Evolutionary conservation across 2,329 filamentous ascomycete genomes (phyloP).

Genomic region (Fusarium brachygibbosum): DNA sequence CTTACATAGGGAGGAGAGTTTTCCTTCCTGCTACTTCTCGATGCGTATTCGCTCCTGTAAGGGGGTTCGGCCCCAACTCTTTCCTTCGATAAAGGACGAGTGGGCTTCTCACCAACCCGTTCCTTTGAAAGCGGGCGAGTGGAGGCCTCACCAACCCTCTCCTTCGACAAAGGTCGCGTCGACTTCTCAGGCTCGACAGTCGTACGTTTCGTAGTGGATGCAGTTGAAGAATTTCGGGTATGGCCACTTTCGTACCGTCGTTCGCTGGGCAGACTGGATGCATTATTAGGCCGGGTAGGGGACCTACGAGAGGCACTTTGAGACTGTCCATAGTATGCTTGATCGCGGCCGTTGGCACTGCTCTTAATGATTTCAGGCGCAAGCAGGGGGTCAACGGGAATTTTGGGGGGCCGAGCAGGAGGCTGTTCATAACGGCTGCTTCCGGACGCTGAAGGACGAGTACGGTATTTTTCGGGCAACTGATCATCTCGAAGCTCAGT

Average conservation of each 20-base stretch:
- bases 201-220: slow-evolving; percentile 49
- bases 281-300: slow-evolving; percentile 52
- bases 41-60: slow-evolving; percentile 47
- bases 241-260: slow-evolving; percentile 46
- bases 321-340: slow-evolving; percentile 53
- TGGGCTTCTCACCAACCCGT: slow-evolving; percentile 39
- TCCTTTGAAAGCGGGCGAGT: slow-evolving; percentile 54
- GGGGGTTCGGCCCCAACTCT: slow-evolving; percentile 37
- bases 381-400: slow-evolving; percentile 54
- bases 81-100: slow-evolving; percentile 54
- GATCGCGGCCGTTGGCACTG: slow-evolving; percentile 59
- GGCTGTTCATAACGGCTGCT: slow-evolving; percentile 52
- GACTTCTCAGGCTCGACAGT: slow-evolving; percentile 48
- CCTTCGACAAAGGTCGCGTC: slow-evolving; percentile 52
- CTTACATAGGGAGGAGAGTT: slow-evolving; percentile 49
- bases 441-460: slow-evolving; percentile 54
- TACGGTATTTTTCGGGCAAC: slow-evolving; percentile 52
- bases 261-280: slow-evolving; percentile 48
- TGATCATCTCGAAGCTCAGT: slow-evolving; percentile 55
- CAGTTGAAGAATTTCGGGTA: slow-evolving; percentile 47
- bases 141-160: slow-evolving; percentile 45
- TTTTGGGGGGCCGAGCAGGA: slow-evolving; percentile 47
- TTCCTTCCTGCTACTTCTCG: slow-evolving; percentile 51
- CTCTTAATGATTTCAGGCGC: slow-evolving; percentile 61
- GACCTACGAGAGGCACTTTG: slow-evolving; percentile 39